Percentiles rank a stretch among this genome's conserved stretches.
Conservation (phyloP, 805 yeast species). For the Debaryomyces castellii region DNA sequence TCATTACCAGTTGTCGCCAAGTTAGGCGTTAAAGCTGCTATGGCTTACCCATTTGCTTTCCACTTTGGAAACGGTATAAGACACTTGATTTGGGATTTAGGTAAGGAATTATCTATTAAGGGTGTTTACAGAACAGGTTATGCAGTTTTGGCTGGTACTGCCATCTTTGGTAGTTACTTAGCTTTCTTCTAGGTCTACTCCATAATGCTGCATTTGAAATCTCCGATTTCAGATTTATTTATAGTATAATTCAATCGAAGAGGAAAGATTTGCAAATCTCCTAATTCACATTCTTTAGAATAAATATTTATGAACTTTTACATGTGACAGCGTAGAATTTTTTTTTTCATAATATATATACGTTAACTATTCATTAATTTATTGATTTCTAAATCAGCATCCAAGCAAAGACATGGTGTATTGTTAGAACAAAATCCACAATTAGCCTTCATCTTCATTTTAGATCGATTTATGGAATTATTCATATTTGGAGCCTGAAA, state of each 20-base stretch:
- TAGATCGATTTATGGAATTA: background rate
- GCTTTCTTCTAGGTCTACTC: slow-evolving; percentile 35
- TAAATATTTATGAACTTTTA: background rate
- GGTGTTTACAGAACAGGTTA: slow-evolving; percentile 95
- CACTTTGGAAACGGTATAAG: slow-evolving; percentile 87
- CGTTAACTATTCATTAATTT: slow-evolving; percentile 5
- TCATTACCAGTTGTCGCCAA: slow-evolving; percentile 66
- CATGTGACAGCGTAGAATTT: background rate
- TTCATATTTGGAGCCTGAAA: background rate
- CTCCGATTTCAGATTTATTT: background rate
- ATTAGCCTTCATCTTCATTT: slow-evolving; percentile 16
- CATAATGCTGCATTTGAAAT: slow-evolving; percentile 1
- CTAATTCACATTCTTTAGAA: background rate
- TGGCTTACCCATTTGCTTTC: slow-evolving; percentile 83
- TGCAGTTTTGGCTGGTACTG: slow-evolving; percentile 68
- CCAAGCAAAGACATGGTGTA: slow-evolving; percentile 43
- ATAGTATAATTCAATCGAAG: background rate
- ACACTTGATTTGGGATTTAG: slow-evolving; percentile 92
- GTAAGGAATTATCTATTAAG: slow-evolving; percentile 71
- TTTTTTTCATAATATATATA: slow-evolving; percentile 1
- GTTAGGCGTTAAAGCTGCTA: slow-evolving; percentile 61
- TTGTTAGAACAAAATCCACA: slow-evolving; percentile 41
- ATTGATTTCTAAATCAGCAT: slow-evolving; percentile 27
- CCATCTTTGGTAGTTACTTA: slow-evolving; percentile 57
- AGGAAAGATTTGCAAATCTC: background rate